Base-by-base conservation (phyloP, 257 asterid species). In the Solanum medicagineum region DNA sequence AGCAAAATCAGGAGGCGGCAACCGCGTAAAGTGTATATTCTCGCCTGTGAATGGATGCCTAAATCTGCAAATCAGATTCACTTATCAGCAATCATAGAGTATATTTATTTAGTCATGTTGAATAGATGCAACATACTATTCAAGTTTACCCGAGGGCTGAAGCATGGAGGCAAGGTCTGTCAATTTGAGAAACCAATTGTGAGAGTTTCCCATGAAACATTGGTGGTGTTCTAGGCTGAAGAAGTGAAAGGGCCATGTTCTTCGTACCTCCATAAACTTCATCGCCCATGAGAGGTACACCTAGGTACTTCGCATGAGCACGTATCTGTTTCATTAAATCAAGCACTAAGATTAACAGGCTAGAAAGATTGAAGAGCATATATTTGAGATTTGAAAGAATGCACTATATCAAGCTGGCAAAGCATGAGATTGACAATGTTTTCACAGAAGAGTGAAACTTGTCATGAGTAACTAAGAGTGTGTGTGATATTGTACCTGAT, bases 131-230 rank as follows among this genome's bases (percentile, higher is more conserved):
- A 60, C 44, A 32, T 49, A 51, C 71, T 22, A 53, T 15, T n/a
- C 55, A 8, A 65, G 83, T 89, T 93, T 68, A 90, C 92, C 99
- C 98, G 49, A 96, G 96, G 85, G 87, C 89, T 81, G 93, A 88
- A 87, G 99, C 99, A 84, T 96, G 99, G 85, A 96, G 98, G 86
- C 96, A 93, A 71, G 99, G 99, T 86, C 99, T 92, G 57, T 95
- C 97, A 59, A 95, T 85, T 88, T 83, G 70, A 49, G 88, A 86
- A 75, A 94, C 90, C 83, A 95, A 74, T 85, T 91, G 87, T 88
- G 69, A 69, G 83, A 95, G 87, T 69, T 90, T 93, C 22, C 84
- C 81, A 32, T 89, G 96, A 85, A 86, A 82, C 84, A 86, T 81
- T 49, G 92, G 79, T 14, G 89, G 87, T 85, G 90, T 93, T 91